phyloP scores from a whole-genome alignment of 768 basidiomycete genomes.

The Russula abietina region DNA sequence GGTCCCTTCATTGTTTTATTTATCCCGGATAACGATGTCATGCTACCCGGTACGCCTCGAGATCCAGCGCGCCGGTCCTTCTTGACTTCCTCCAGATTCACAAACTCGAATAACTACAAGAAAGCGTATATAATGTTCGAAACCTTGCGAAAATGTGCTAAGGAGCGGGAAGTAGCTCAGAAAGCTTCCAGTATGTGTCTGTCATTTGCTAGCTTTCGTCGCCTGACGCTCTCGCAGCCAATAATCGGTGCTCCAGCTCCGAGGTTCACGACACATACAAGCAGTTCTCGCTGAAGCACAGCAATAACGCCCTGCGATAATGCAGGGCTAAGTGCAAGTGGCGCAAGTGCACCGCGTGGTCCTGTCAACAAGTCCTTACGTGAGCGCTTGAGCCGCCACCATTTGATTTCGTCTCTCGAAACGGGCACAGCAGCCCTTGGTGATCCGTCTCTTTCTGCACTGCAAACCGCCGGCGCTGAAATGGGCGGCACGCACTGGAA shows the following conservation, averaged over 20 bases:
- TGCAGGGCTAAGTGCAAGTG: constrained; percentile 14
- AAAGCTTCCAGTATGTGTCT: constrained; percentile 53
- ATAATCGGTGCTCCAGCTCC: constrained; percentile 58
- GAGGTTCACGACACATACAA: constrained; percentile 82
- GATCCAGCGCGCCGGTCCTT: constrained; percentile 21
- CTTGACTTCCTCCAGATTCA: constrained; percentile 24
- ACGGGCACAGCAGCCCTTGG: too few relatives aligned
- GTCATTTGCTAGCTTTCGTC: background rate
- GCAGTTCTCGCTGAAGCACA: constrained; percentile 43
- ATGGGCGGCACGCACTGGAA: too few relatives aligned
- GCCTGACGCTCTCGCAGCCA: constrained; percentile 36
- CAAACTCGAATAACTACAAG: constrained; percentile 63
- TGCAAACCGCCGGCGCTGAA: too few relatives aligned
- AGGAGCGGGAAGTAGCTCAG: constrained; percentile 65
- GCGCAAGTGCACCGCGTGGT: too few relatives aligned
- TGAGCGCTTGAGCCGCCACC: too few relatives aligned
- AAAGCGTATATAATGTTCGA: constrained; percentile 77
- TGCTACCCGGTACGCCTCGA: constrained; percentile 19
- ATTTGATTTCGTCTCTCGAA: too few relatives aligned
- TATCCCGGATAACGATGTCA: constrained; percentile 21
- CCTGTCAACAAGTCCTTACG: too few relatives aligned
- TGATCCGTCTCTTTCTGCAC: too few relatives aligned
- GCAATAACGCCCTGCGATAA: constrained; percentile 7
- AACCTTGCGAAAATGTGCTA: constrained; percentile 69
- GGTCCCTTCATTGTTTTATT: constrained; percentile 17